A percentile compares a stretch with the other conserved stretches of the same genome.
phyloP scores from a whole-genome alignment of 345 rosid species.

The Leavenworthia alabamica region DNA sequence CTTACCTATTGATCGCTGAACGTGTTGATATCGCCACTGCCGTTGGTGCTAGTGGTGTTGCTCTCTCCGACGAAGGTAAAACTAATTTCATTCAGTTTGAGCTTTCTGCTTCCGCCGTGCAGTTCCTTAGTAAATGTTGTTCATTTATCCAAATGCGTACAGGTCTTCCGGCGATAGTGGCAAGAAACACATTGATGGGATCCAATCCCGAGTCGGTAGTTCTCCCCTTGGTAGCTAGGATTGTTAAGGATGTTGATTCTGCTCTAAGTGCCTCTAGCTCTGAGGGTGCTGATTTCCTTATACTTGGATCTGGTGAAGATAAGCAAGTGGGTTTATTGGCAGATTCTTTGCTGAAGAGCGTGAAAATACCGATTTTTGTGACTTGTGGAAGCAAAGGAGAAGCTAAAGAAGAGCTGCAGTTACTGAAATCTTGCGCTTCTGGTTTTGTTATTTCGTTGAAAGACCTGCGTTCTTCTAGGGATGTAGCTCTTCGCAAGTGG shows the following conservation, averaged over 20 bases:
- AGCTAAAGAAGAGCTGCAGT: conserved; percentile 26
- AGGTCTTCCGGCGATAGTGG: conserved; percentile 91
- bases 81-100: background rate
- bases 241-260: conserved; percentile 51
- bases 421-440: conserved; percentile 54
- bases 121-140: background rate
- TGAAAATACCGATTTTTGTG: conserved; percentile 61
- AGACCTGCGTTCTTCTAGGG: conserved; percentile 52
- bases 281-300: conserved; percentile 97
- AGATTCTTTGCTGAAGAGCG: conserved; percentile 43
- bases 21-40: conserved; percentile 88
- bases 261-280: conserved; percentile 63
- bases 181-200: conserved; percentile 76
- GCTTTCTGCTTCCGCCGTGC: background rate
- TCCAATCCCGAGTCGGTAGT: conserved; percentile 57
- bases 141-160: conserved; percentile 11
- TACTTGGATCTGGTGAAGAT: conserved; percentile 40
- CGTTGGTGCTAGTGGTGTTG: conserved; percentile 81
- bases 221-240: conserved; percentile 86
- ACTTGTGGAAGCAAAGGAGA: conserved; percentile 25
- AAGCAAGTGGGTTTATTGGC: conserved; percentile 28
- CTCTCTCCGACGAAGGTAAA: conserved; percentile 84
- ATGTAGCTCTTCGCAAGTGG: conserved; percentile 43
- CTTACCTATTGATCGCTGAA: conserved; percentile 66
- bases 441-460: conserved; percentile 71